phyloP scores from a whole-genome alignment of 2,329 filamentous ascomycete species.

The Fusarium miscanthi region DNA sequence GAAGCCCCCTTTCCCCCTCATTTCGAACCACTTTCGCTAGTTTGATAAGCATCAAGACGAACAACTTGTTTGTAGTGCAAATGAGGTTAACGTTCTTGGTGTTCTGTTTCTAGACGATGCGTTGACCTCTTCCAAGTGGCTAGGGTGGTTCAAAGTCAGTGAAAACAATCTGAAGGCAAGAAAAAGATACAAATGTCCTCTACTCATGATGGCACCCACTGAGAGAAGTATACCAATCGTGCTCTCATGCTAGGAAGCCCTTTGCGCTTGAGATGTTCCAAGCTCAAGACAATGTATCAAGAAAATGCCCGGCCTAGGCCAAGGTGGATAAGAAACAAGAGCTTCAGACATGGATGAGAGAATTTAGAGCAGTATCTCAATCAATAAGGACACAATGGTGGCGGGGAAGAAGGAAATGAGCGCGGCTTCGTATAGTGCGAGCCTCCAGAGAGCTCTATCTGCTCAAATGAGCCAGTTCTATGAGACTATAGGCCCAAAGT shows the following conservation, averaged over 20 bases:
- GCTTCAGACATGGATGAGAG: neutral
- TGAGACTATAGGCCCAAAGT: too few species aligned
- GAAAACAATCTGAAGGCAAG: neutral
- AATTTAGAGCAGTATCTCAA: too few species aligned
- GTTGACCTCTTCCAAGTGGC: neutral
- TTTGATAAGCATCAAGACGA: neutral
- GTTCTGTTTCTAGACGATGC: neutral
- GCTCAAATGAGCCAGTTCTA: too few species aligned
- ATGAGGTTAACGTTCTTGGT: neutral
- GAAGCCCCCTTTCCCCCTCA: neutral
- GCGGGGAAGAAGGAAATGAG: too few species aligned
- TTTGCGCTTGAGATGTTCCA: neutral
- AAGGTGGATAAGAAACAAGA: neutral
- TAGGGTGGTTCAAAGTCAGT: neutral
- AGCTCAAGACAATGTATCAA: neutral
- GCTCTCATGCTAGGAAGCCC: neutral
- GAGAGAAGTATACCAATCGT: neutral
- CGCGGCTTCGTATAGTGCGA: too few species aligned
- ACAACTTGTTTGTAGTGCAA: neutral
- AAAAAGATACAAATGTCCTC: too few species aligned
- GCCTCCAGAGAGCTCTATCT: too few species aligned
- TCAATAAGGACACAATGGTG: too few species aligned
- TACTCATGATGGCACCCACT: neutral
- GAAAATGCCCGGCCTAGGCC: neutral
- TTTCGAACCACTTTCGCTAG: too few species aligned